These are phyloP conservation scores for Fusarium tjaetaba DNA, from an alignment of 2,329 filamentous ascomycete species.

Conservation along the genomic window DNA sequence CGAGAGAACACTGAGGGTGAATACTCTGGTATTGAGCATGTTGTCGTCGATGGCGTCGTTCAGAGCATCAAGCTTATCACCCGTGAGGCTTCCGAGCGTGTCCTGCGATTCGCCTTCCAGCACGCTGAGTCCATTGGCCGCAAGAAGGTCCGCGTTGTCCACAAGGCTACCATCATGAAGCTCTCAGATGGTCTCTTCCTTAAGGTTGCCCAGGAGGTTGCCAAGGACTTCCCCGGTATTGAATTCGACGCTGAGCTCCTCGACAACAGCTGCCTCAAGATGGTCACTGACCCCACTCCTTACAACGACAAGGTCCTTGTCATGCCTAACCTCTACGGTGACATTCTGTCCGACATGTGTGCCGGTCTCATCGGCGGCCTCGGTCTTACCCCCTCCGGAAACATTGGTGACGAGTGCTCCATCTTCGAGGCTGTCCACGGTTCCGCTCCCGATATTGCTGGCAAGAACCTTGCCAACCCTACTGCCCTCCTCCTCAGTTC, in stretches of 20 bases:
- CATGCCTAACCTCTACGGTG: constrained; percentile 98
- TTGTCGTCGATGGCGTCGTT: constrained; percentile 96
- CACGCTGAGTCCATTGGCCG: constrained; percentile 92
- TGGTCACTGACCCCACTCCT: constrained; percentile 92
- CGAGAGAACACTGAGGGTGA: constrained; percentile 99
- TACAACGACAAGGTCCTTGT: constrained; percentile 99
- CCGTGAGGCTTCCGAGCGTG: constrained; percentile 90
- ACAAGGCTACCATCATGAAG: constrained; percentile 99
- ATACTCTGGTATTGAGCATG: constrained; percentile 99
- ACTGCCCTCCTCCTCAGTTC: constrained; percentile 94
- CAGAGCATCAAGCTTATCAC: constrained; percentile 99
- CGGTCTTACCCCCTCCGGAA: constrained; percentile 95
- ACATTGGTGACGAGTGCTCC: constrained; percentile 99
- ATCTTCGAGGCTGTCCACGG: constrained; percentile 99
- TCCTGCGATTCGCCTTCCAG: constrained; percentile 97
- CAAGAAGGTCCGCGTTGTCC: constrained; percentile 96
- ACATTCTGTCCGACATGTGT: constrained; percentile 99
- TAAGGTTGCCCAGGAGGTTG: constrained; percentile 81
- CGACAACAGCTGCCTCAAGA: constrained; percentile 99
- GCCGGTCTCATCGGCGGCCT: constrained; percentile 98
- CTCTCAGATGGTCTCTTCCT: constrained; percentile 99
- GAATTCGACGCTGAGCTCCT: constrained; percentile 98
- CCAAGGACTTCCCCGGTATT: constrained; percentile 95
- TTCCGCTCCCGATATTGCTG: constrained; percentile 94
- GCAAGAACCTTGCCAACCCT: constrained; percentile 95